phyloP scores from a whole-genome alignment of 352 stramenopile species.

The Phytophthora sp. region DNA sequence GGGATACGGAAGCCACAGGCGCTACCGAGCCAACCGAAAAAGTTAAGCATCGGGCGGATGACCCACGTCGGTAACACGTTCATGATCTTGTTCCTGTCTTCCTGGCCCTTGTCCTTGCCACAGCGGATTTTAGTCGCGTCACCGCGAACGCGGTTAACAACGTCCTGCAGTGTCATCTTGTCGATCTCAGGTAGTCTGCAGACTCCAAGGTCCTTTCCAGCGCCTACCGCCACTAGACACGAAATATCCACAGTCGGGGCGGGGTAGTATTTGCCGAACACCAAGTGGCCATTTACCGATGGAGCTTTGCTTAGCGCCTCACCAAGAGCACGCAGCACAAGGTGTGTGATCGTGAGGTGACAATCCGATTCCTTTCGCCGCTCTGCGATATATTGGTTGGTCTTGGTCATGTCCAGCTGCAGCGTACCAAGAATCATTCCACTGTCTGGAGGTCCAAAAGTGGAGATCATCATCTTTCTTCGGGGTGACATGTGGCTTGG shows the following conservation, averaged over 20 bases:
- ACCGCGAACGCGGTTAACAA: constrained; percentile 48
- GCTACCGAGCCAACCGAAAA: constrained; percentile 70
- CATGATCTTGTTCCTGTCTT: constrained; percentile 72
- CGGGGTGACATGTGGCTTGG: constrained; percentile 61
- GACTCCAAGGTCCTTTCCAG: constrained; percentile 67
- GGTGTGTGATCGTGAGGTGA: constrained; percentile 74
- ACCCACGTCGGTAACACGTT: constrained; percentile 58
- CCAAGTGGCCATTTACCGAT: constrained; percentile 74
- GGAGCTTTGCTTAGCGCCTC: constrained; percentile 53
- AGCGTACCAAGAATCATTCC: constrained; percentile 77
- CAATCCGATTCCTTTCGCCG: constrained; percentile 50
- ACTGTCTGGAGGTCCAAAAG: constrained; percentile 57
- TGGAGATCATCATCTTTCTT: constrained; percentile 77
- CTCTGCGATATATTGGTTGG: constrained; percentile 61
- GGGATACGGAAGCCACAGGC: constrained; percentile 59
- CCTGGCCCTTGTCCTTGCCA: constrained; percentile 62
- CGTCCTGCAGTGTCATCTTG: constrained; percentile 63
- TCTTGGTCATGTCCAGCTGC: constrained; percentile 71
- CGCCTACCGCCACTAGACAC: constrained; percentile 62
- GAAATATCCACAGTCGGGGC: constrained; percentile 70
- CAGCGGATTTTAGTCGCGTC: constrained; percentile 59
- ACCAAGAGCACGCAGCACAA: constrained; percentile 68
- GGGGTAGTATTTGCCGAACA: constrained; percentile 75
- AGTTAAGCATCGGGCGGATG: constrained; percentile 58
- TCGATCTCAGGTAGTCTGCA: constrained; percentile 52